Conservation (phyloP, 768 basidiomycete species). For the Porpolomopsis calyptriformis region DNA sequence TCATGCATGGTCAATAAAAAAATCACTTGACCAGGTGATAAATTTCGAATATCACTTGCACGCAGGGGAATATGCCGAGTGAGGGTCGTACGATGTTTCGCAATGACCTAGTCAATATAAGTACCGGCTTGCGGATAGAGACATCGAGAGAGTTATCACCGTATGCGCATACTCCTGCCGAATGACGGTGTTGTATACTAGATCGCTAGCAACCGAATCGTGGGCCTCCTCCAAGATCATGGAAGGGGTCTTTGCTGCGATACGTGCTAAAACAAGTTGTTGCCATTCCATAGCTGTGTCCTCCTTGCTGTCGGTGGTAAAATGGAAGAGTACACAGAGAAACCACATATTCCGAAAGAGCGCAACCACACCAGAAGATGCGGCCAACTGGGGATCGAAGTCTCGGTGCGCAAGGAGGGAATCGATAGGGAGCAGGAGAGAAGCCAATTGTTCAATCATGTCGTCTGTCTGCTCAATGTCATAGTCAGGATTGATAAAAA, state of each 20-base stretch:
- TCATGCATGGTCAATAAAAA: constrained; percentile 81
- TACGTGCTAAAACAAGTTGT: constrained; percentile 60
- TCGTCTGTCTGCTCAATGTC: constrained; percentile 52
- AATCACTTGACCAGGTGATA: constrained; percentile 76
- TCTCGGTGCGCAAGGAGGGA: constrained; percentile 65
- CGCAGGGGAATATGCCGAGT: constrained; percentile 56
- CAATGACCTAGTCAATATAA: constrained; percentile 44
- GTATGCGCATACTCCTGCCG: constrained; percentile 74
- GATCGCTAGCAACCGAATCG: constrained; percentile 75
- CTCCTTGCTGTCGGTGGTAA: constrained; percentile 49
- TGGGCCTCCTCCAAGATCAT: constrained; percentile 74
- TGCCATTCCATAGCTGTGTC: constrained; percentile 71
- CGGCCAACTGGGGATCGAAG: constrained; percentile 47
- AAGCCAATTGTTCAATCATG: constrained; percentile 79
- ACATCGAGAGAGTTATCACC: constrained; percentile 29
- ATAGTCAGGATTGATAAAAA: constrained; percentile 4
- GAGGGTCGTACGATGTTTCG: constrained; percentile 56
- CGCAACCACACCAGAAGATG: constrained; percentile 51
- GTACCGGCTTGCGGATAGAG: not conserved
- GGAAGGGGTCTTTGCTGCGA: constrained; percentile 79
- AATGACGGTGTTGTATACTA: constrained; percentile 88
- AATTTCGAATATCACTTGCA: constrained; percentile 54
- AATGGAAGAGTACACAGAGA: constrained; percentile 76
- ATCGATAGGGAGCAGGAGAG: constrained; percentile 84
- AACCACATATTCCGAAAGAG: constrained; percentile 95